Evolutionary conservation across 768 basidiomycete species (phyloP), one percentile per base, ranked within the genome.

Genomic region (Trametes cingulata): DNA sequence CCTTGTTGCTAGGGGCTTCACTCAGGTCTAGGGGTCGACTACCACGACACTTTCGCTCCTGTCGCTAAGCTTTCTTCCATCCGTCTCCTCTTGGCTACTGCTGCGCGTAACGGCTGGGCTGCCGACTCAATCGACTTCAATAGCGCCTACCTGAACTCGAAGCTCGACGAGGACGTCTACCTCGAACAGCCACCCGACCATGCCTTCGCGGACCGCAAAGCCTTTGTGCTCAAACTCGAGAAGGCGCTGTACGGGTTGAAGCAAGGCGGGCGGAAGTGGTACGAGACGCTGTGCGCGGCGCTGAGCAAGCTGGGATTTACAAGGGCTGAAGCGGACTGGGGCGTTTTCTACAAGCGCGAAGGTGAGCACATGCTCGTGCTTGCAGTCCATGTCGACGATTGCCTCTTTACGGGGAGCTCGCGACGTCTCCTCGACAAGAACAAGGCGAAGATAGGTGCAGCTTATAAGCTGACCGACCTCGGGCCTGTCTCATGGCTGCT

Each of bases 1-100:
- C 19, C 64, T 77, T 10, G 76, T 76, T 27, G 76, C 75, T 0
- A 60, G 71, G 42, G 75, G 78, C 6, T 76, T 70, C 64, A 58
- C 68, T 0, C 77, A 79, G 60, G 50, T 67, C 5, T 65, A 67
- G 73, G 74, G 2, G 42, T 73, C 43, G 73, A 77, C 58, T 77
- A 68, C 66, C 58, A 62, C 42, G 68, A 72, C 17, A 68, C 71
- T 0, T 71, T 65, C 47, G 63, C 70, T 17, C 65, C 69, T 14
- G 67, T 68, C 14, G 50, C 60, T 17, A 64, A 64, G 36, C 63
- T 64, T 29, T 52, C 59, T 2, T 64, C 72, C 7, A 46, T 74
- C 19, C 66, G 66, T 19, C 42, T 63, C 29, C 55, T 74, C 27
- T 62, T 74, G 12, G 67, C 68, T 5, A 40, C 71, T 17, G 68